Percentiles rank a stretch among this genome's conserved stretches.
phyloP scores from a whole-genome alignment of 768 basidiomycete genomes.

The Lactarius vividus region DNA sequence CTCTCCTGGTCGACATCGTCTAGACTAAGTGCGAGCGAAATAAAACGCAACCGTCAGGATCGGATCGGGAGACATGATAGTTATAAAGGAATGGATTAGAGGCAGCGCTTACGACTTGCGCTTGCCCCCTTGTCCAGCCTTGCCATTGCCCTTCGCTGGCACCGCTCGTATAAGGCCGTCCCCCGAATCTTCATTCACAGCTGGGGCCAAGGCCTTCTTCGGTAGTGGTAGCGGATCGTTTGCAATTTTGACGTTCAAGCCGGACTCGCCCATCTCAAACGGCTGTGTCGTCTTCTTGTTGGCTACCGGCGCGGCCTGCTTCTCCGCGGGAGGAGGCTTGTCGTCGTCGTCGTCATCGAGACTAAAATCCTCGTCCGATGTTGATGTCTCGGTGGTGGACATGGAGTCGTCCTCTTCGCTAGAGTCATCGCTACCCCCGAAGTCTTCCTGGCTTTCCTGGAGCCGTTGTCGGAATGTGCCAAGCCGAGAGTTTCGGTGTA shows the following conservation, averaged over 20 bases:
- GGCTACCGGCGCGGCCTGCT: too few species aligned
- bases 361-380: constrained; percentile 26
- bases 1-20: constrained; percentile 9
- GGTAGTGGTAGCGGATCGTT: constrained; percentile 31
- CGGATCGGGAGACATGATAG: too few species aligned
- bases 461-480: too few species aligned
- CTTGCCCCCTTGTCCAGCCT: constrained; percentile 47
- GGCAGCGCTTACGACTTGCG: constrained; percentile 58
- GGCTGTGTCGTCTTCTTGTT: constrained; percentile 24
- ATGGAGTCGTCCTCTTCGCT: too few species aligned
- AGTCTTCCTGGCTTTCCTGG: too few species aligned
- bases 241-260: constrained; percentile 32
- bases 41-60: neutral
- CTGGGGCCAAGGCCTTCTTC: constrained; percentile 10
- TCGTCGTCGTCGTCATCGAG: constrained; percentile 22
- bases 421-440: too few species aligned
- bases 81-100: too few species aligned
- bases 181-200: constrained; percentile 41
- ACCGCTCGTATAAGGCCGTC: constrained; percentile 33
- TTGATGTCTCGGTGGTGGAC: constrained; percentile 23
- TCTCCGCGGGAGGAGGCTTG: too few species aligned
- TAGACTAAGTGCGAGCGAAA: neutral
- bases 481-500: too few species aligned
- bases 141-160: constrained; percentile 44
- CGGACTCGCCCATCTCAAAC: constrained; percentile 24